Base-by-base conservation (phyloP, 2,329 filamentous ascomycete genomes). In the Clonostachys solani region DNA sequence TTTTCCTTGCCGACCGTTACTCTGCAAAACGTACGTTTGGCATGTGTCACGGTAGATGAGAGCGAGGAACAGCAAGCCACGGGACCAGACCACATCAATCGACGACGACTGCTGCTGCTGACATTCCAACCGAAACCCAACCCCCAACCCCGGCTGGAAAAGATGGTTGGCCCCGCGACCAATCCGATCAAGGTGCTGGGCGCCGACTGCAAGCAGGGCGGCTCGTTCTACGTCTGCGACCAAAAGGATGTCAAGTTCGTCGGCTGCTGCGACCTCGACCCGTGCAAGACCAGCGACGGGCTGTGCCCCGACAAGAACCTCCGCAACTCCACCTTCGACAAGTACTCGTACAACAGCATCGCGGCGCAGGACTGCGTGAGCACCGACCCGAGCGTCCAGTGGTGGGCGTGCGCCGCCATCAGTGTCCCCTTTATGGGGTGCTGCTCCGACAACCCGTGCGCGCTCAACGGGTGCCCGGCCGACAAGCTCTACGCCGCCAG, bases 211-310 rank as follows among this genome's bases (percentile, higher is more conserved):
- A 61, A 60, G 1, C 47, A 44, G 2, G 58, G 56, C 6, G 62
- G 64, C 33, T 34, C 47, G 6, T 70, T 71, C 35, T 71, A 71
- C 57, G 55, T 69, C 47, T 71, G 69, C 51, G 41, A 50, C 5
- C 54, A 56, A 2, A 60, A 59, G 33, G 50, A 49, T 5, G 50
- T 52, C 4, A 61, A 62, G 33, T 73, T 72, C 52, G 47, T 73
- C 38, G 71, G 70, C 12, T 73, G 70, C 51, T 73, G 70, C 54
- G 55, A 56, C 35, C 54, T 55, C 34, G 53, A 72, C 45, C 67
- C 69, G 3, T 68, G 63, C 54, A 49, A 54, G 18, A 49, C 47
- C 6, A 53, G 52, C 36, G 53, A 56, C 18, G 67, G 67, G 35
- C 36, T 49, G 35, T 72, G 69, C 46, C 65, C 65, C 2, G 52